phyloP scores from a whole-genome alignment of 2,329 filamentous ascomycete genomes.

The Microthyrium microscopicum region DNA sequence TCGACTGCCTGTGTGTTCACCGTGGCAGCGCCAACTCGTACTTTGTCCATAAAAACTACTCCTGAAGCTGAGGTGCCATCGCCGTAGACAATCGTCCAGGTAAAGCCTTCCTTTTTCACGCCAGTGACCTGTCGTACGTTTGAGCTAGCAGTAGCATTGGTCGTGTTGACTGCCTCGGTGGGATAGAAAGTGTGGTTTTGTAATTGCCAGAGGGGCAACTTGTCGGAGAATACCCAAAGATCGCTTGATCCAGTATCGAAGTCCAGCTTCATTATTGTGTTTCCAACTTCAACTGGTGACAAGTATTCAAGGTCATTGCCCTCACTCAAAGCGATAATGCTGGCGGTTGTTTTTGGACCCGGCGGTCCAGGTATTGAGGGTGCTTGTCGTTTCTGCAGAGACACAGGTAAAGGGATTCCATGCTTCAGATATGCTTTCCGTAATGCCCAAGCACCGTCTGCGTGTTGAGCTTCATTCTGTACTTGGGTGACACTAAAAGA shows the following conservation, averaged over 20 bases:
- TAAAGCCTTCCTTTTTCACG: slow-evolving; percentile 10
- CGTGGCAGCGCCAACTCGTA: slow-evolving; percentile 42
- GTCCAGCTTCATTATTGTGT: slow-evolving; percentile 50
- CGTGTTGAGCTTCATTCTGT: background rate
- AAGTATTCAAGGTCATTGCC: slow-evolving; percentile 54
- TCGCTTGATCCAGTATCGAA: slow-evolving; percentile 63
- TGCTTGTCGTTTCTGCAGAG: slow-evolving; percentile 3
- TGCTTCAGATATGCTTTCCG: slow-evolving; percentile 6
- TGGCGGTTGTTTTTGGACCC: slow-evolving; percentile 24
- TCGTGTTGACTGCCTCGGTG: background rate
- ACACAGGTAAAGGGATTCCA: slow-evolving; percentile 3
- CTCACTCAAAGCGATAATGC: slow-evolving; percentile 48
- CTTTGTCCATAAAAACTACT: slow-evolving; percentile 48
- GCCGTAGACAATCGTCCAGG: slow-evolving; percentile 47
- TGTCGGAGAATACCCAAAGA: slow-evolving; percentile 25
- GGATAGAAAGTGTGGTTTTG: slow-evolving; percentile 2
- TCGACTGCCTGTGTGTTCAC: slow-evolving; percentile 48
- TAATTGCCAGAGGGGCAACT: slow-evolving; percentile 1
- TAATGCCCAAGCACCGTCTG: slow-evolving; percentile 3
- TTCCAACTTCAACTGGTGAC: slow-evolving; percentile 50
- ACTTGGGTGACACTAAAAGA: slow-evolving; percentile 3
- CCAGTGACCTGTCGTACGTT: background rate
- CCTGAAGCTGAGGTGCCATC: slow-evolving; percentile 48
- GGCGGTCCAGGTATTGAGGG: background rate
- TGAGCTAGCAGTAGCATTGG: background rate